phyloP scores from a whole-genome alignment of 129 eudicot genomes.

The Dittrichia graveolens region DNA sequence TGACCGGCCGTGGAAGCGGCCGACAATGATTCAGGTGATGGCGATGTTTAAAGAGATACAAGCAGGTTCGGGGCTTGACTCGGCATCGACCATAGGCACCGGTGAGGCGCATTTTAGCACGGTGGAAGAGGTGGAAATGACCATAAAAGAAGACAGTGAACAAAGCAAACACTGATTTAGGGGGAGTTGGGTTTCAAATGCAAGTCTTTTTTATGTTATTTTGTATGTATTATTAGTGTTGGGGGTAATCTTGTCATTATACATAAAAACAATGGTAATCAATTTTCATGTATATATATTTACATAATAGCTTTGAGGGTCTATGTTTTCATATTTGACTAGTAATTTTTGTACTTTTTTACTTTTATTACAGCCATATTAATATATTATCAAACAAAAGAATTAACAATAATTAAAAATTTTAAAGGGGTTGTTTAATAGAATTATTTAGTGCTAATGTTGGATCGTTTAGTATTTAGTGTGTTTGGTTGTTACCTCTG shows the following conservation, averaged over 20 bases:
- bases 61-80: slow-evolving; percentile 84
- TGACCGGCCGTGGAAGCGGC: slow-evolving; percentile 83
- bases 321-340: neutral
- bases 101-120: slow-evolving; percentile 57
- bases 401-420: no score
- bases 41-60: slow-evolving; percentile 91
- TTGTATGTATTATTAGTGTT: slow-evolving; percentile 49
- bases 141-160: slow-evolving; percentile 87
- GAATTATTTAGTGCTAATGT: no score
- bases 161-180: slow-evolving; percentile 43
- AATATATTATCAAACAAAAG: no score
- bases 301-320: slow-evolving; percentile 41
- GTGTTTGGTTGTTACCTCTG: no score
- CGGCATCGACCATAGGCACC: slow-evolving; percentile 51
- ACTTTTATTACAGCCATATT: no score
- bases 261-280: slow-evolving; percentile 58
- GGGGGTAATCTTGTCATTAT: slow-evolving; percentile 53
- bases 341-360: neutral
- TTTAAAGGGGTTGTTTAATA: no score
- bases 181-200: slow-evolving; percentile 33
- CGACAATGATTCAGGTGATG: slow-evolving; percentile 96
- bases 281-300: slow-evolving; percentile 61
- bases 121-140: slow-evolving; percentile 80
- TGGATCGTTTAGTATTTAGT: no score
- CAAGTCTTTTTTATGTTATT: slow-evolving; percentile 21